Conservation (phyloP, 1,284 basidiomycete genomes). For the Cystobasidium slooffiae region DNA sequence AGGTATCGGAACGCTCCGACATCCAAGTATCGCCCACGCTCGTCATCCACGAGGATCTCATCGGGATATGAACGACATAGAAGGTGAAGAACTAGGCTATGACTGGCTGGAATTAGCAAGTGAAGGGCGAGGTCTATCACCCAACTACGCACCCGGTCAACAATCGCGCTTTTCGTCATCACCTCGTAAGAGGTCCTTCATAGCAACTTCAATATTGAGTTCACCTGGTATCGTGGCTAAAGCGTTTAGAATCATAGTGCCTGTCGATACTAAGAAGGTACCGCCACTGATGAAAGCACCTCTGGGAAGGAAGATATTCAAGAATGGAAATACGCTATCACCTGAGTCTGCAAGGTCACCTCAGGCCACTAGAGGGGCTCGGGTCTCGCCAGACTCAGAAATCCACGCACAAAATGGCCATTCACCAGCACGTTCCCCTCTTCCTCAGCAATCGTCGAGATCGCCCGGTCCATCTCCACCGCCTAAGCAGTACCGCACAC, state of each 20-base stretch:
- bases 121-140: not conserved
- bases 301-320: not conserved
- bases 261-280: not conserved
- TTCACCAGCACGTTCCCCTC: too few relatives aligned
- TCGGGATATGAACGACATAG: not conserved
- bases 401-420: too few relatives aligned
- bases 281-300: not conserved
- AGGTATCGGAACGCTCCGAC: too few relatives aligned
- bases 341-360: too few relatives aligned
- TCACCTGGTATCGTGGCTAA: constrained; percentile 27
- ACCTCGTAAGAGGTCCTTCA: constrained; percentile 12
- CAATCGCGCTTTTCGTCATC: constrained; percentile 18
- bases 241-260: constrained; percentile 20
- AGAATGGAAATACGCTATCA: not conserved
- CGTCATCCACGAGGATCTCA: too few relatives aligned
- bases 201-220: constrained; percentile 3
- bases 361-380: too few relatives aligned
- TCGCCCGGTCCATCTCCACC: not conserved
- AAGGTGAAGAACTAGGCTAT: not conserved
- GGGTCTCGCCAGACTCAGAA: too few relatives aligned
- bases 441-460: not conserved
- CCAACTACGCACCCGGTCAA: not conserved
- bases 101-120: constrained; percentile 12
- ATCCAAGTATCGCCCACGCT: too few relatives aligned
- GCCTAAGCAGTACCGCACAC: not conserved